Base-by-base conservation (phyloP, 768 basidiomycete species). In the Lactarius pseudohatsudake region DNA sequence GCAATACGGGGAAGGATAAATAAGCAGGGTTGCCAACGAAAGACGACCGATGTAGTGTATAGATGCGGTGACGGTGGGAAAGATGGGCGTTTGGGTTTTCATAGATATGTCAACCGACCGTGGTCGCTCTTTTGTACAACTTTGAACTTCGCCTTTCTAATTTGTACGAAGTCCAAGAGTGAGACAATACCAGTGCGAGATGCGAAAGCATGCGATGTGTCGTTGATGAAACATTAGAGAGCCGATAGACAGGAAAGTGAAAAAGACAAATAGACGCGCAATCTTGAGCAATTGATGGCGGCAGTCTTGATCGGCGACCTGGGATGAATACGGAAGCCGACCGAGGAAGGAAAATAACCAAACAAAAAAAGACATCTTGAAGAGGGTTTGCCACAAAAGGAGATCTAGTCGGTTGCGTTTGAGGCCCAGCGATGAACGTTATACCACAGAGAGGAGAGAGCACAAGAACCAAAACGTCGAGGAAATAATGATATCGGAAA, bases 251-350 rank as follows among this genome's bases (percentile, higher is more conserved):
- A 36, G 43, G 53, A 28, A 59, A 45, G 41, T 55, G 58, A 34
- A 41, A 53, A 45, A 22, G 50, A 26, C 26, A 57, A 57, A 59
- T 10, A 64, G 61, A 64, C 53, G 59, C 50, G 70, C 69, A 28
- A 61, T 69, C 70, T 69, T 54, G 55, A 59, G 58, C 67, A 67
- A 22, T 11, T 57, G 64, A 64, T 63, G 40, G 71, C 70, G 70
- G 72, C 65, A 62, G 69, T 54, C 62, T 61, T 63, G 66, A 36
- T 71, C 73, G 76, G 73, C 78, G 72, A 75, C 75, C 80, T 80
- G 77, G 78, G 76, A 82, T 81, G 79, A 81, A 81, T 82, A 79
- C 77, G 77, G 76, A 74, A 70, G 76, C 73, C 72, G 71, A 74
- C 68, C 64, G 70, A 70, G 34, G 60, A 57, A 65, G 43, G 38